Evolutionary conservation across 2,329 filamentous ascomycete species (phyloP).

Genomic region (Colletotrichum musae): DNA sequence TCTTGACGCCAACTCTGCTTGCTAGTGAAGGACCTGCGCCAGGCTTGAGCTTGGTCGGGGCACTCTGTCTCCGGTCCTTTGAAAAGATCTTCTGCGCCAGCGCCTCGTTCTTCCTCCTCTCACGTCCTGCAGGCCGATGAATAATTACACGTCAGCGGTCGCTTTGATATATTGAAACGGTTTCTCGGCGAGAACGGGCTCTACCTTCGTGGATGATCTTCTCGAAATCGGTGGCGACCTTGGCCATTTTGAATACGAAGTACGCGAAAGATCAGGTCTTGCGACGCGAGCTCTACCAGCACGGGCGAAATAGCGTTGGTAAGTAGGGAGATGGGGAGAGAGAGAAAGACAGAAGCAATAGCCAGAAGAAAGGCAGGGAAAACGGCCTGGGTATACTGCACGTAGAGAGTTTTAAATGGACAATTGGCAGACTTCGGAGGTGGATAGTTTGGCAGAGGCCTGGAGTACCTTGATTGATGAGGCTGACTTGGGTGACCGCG

Average conservation of each 20-base stretch:
- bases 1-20: slow-evolving; percentile 80
- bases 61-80: slow-evolving; percentile 70
- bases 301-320: too few species aligned
- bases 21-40: slow-evolving; percentile 71
- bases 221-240: slow-evolving; percentile 65
- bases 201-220: slow-evolving; percentile 69
- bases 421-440: too few species aligned
- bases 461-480: too few species aligned
- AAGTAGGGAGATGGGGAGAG: too few species aligned
- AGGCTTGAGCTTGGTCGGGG: slow-evolving; percentile 64
- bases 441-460: too few species aligned
- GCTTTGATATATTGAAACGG: background rate
- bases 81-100: slow-evolving; percentile 82
- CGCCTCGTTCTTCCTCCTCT: slow-evolving; percentile 79
- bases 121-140: slow-evolving; percentile 63
- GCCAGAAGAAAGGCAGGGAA: too few species aligned
- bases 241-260: slow-evolving; percentile 52
- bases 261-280: too few species aligned
- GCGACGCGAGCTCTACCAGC: too few species aligned
- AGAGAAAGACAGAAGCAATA: too few species aligned
- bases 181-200: slow-evolving; percentile 15
- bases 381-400: too few species aligned
- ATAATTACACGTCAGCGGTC: slow-evolving; percentile 23
- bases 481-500: too few species aligned
- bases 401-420: too few species aligned